These are phyloP conservation scores for Rusavskia elegans DNA, from an alignment of 495 filamentous ascomycete genomes.

Conservation along the genomic window DNA sequence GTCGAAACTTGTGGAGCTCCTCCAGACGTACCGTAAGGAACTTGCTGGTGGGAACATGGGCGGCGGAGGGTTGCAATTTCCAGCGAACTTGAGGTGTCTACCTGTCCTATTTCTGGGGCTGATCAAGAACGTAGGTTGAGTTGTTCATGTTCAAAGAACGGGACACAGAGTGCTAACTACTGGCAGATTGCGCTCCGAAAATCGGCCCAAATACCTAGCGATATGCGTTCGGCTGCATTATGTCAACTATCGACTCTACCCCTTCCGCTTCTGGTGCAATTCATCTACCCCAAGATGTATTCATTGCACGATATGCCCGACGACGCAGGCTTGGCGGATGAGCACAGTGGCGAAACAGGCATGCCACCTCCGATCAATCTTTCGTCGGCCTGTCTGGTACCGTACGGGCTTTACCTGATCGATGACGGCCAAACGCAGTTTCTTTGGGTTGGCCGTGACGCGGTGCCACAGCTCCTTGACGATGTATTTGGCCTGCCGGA, in stretches of 20 bases:
- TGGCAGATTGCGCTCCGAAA: conserved; percentile 74
- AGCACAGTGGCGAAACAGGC: conserved; percentile 69
- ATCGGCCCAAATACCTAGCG: conserved; percentile 89
- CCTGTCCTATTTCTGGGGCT: conserved; percentile 83
- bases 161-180: conserved; percentile 15
- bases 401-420: conserved; percentile 92
- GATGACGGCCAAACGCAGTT: conserved; percentile 97
- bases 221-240: conserved; percentile 85
- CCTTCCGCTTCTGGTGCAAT: conserved; percentile 82
- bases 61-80: conserved; percentile 81
- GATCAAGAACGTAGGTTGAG: conserved; percentile 67
- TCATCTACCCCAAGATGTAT: conserved; percentile 89
- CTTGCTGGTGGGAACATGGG: conserved; percentile 91
- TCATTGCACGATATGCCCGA: conserved; percentile 98
- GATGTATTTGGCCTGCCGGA: conserved; percentile 85
- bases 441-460: conserved; percentile 88
- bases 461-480: conserved; percentile 70
- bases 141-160: not conserved
- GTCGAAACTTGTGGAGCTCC: conserved; percentile 77
- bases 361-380: conserved; percentile 77
- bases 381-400: conserved; percentile 71
- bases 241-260: conserved; percentile 87
- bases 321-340: conserved; percentile 69
- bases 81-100: conserved; percentile 73
- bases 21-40: conserved; percentile 93